Evolutionary conservation across 2,329 filamentous ascomycete genomes (phyloP).

Genomic region (Cytospora chrysosperma): DNA sequence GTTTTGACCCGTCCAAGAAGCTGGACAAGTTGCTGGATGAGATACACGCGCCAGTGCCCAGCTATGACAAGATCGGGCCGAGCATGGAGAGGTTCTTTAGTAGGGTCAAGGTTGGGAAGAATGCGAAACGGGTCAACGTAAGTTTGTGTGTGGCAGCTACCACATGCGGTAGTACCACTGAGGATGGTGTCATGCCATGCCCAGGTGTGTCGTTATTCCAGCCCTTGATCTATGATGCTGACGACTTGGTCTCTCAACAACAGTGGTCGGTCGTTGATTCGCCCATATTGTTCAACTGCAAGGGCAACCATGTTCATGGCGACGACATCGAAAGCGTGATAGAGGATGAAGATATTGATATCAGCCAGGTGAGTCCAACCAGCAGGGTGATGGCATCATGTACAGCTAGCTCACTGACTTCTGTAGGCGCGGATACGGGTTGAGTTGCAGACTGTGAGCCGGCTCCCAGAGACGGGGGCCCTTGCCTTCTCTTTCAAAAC

Average conservation of each 20-base stretch:
- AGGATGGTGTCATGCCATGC: not conserved
- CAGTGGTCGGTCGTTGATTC: conserved; percentile 52
- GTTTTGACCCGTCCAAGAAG: conserved; percentile 52
- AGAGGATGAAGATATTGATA: conserved; percentile 39
- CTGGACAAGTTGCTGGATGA: conserved; percentile 47
- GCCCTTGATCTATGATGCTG: not conserved
- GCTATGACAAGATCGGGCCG: conserved; percentile 52
- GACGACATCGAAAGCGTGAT: conserved; percentile 32
- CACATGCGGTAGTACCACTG: not conserved
- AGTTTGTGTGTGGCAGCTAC: conserved; percentile 21
- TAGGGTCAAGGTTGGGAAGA: conserved; percentile 47
- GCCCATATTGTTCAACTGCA: conserved; percentile 40
- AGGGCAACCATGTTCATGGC: conserved; percentile 38
- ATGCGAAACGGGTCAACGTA: conserved; percentile 52
- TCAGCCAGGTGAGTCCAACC: conserved; percentile 34
- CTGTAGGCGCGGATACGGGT: conserved; percentile 41
- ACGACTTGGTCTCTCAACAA: not conserved
- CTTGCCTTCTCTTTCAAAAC: conserved; percentile 58
- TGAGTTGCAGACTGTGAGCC: conserved; percentile 52
- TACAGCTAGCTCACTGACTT: not conserved
- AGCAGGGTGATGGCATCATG: not conserved
- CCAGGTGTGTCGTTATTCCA: too few relatives aligned
- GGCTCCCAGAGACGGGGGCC: conserved; percentile 46
- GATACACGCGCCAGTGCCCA: conserved; percentile 53
- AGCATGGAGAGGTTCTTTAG: conserved; percentile 57